Conservation (phyloP, 164 flowering plant species). For the Piper betle region DNA sequence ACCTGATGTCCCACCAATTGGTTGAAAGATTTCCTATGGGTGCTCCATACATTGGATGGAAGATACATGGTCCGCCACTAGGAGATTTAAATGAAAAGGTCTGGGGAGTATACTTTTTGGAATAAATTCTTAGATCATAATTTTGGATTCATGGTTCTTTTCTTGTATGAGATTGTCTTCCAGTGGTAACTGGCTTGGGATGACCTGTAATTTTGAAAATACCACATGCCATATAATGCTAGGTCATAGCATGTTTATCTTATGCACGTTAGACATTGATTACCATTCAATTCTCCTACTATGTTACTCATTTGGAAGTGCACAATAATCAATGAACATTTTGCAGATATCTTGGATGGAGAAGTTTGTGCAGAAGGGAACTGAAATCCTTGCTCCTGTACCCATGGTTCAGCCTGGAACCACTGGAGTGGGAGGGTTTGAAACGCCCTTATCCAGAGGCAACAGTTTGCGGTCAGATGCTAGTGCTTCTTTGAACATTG, state of each 20-base stretch:
- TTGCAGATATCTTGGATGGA: conserved; percentile 99
- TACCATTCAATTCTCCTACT: neutral
- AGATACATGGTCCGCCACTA: conserved; percentile 84
- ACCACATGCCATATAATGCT: no score
- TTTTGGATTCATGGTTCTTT: neutral
- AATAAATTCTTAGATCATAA: no score
- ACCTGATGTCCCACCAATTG: conserved; percentile 91
- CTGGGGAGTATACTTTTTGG: conserved; percentile 13
- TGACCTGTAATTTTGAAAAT: no score
- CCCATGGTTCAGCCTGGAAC: conserved; percentile 84
- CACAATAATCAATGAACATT: neutral
- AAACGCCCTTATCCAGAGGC: conserved; percentile 84
- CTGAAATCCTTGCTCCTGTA: conserved; percentile 94
- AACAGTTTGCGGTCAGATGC: conserved; percentile 71
- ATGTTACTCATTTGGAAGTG: neutral
- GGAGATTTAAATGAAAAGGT: conserved; percentile 93
- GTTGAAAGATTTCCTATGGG: conserved; percentile 99
- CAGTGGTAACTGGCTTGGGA: no score
- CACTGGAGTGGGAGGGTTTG: conserved; percentile 99
- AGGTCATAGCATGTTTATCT: no score
- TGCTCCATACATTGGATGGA: conserved; percentile 90
- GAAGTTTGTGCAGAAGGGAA: conserved; percentile 84
- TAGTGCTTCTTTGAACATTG: conserved; percentile 67
- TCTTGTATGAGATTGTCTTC: neutral
- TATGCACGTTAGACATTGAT: neutral